A percentile compares a stretch with the other conserved stretches of the same genome.
These are phyloP conservation scores for Tulasnella sp. DNA, from an alignment of 768 basidiomycete species.

Conservation along the genomic window DNA sequence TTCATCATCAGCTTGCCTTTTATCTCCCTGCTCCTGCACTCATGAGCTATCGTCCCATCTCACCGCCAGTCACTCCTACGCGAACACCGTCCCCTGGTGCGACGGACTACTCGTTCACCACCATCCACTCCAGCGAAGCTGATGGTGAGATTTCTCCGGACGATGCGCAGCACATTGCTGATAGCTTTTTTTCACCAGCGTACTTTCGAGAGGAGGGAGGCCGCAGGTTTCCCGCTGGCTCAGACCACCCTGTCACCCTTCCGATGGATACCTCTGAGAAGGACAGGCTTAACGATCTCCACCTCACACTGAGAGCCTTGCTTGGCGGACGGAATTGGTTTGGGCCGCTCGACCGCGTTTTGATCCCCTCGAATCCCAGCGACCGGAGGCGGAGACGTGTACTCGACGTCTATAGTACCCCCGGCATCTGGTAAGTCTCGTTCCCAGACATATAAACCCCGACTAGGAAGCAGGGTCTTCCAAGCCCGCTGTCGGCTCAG, in stretches of 20 bases:
- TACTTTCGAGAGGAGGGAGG: slow-evolving; percentile 29
- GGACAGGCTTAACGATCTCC: slow-evolving; percentile 18
- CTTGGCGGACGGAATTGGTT: slow-evolving; percentile 25
- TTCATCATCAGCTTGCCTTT: slow-evolving; percentile 1
- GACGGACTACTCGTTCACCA: slow-evolving; percentile 27
- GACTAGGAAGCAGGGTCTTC: slow-evolving; percentile 8
- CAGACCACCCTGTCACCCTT: slow-evolving; percentile 24
- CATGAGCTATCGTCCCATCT: slow-evolving; percentile 16
- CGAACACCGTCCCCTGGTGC: slow-evolving; percentile 24
- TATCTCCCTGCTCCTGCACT: slow-evolving; percentile 6
- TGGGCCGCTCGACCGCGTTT: slow-evolving; percentile 20
- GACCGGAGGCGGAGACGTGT: slow-evolving; percentile 24
- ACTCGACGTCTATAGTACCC: slow-evolving; percentile 28
- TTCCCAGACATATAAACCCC: neutral
- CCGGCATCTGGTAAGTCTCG: slow-evolving; percentile 26
- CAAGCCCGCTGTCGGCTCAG: neutral
- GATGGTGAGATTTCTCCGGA: slow-evolving; percentile 12
- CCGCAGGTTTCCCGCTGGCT: slow-evolving; percentile 26
- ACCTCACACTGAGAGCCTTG: slow-evolving; percentile 21
- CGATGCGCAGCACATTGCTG: neutral
- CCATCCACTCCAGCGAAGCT: slow-evolving; percentile 27
- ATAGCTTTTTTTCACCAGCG: slow-evolving; percentile 2
- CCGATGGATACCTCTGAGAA: slow-evolving; percentile 22
- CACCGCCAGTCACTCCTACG: slow-evolving; percentile 19
- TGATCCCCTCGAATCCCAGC: slow-evolving; percentile 10